Percentiles rank a stretch among this genome's conserved stretches.
These are phyloP conservation scores for Castanea mollissima DNA, from an alignment of 306 rosid genomes.

Conservation along the genomic window DNA sequence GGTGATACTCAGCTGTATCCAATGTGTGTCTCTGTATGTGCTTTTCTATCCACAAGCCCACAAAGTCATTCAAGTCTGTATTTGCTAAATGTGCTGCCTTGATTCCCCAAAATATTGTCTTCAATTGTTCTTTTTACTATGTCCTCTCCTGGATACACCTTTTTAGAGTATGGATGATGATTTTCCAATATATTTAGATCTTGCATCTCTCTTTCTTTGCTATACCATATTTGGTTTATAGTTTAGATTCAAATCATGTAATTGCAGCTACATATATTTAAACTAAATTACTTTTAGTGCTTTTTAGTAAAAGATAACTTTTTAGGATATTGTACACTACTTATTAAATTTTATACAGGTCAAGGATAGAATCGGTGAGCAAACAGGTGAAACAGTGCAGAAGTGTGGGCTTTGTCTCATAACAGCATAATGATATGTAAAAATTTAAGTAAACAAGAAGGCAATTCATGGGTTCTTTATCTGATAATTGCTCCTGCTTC, in stretches of 20 bases:
- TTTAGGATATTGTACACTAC: not conserved
- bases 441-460: too few relatives aligned
- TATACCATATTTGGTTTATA: not conserved
- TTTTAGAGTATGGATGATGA: not conserved
- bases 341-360: slow-evolving; percentile 47
- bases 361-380: slow-evolving; percentile 29
- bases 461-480: too few relatives aligned
- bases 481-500: too few relatives aligned
- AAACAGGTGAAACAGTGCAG: slow-evolving; percentile 22
- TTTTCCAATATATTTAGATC: not conserved
- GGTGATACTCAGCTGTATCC: not conserved
- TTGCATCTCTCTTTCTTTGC: not conserved
- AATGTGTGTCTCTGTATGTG: slow-evolving; percentile 14
- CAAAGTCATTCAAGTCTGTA: not conserved
- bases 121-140: not conserved
- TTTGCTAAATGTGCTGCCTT: not conserved
- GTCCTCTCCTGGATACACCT: not conserved
- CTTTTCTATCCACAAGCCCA: not conserved
- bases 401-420: too few relatives aligned
- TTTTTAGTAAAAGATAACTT: not conserved
- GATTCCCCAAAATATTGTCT: not conserved
- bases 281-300: not conserved
- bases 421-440: too few relatives aligned
- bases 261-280: not conserved
- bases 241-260: not conserved